A percentile compares a stretch with the other conserved stretches of the same genome.
phyloP scores from a whole-genome alignment of 352 stramenopile species.

The Phytophthora meadii region DNA sequence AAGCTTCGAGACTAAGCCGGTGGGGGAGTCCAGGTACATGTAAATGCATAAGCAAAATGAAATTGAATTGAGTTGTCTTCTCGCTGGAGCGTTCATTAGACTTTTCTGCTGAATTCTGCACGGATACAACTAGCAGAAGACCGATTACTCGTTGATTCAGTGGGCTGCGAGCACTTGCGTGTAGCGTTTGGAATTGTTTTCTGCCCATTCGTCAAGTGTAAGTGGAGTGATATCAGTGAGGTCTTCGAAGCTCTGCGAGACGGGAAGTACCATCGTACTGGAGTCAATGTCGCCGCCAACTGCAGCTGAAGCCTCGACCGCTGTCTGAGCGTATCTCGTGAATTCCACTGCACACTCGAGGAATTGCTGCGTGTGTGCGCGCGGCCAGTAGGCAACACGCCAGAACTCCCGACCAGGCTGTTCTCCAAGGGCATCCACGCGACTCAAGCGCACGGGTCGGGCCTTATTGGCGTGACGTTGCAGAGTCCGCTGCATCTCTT shows the following conservation, averaged over 20 bases:
- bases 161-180: slow-evolving; percentile 45
- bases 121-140: not conserved
- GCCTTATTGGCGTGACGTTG: slow-evolving; percentile 47
- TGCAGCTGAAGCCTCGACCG: slow-evolving; percentile 21
- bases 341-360: slow-evolving; percentile 60
- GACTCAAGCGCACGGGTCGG: slow-evolving; percentile 44
- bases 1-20: slow-evolving; percentile 36
- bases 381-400: slow-evolving; percentile 64
- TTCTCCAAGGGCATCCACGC: slow-evolving; percentile 53
- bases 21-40: slow-evolving; percentile 1
- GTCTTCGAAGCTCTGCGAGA: slow-evolving; percentile 65
- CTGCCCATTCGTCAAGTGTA: slow-evolving; percentile 61
- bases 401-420: slow-evolving; percentile 52
- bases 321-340: slow-evolving; percentile 36
- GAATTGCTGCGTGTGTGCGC: slow-evolving; percentile 49
- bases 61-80: slow-evolving; percentile 3
- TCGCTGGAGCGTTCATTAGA: slow-evolving; percentile 2
- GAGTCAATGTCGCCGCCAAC: slow-evolving; percentile 21
- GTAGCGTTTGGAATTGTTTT: slow-evolving; percentile 55
- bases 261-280: slow-evolving; percentile 34
- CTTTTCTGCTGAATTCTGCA: not conserved
- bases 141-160: slow-evolving; percentile 11
- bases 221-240: slow-evolving; percentile 61
- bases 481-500: slow-evolving; percentile 50
- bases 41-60: slow-evolving; percentile 18